Conservation (phyloP, 1,284 basidiomycete genomes). For the Puccinia hordei region DNA sequence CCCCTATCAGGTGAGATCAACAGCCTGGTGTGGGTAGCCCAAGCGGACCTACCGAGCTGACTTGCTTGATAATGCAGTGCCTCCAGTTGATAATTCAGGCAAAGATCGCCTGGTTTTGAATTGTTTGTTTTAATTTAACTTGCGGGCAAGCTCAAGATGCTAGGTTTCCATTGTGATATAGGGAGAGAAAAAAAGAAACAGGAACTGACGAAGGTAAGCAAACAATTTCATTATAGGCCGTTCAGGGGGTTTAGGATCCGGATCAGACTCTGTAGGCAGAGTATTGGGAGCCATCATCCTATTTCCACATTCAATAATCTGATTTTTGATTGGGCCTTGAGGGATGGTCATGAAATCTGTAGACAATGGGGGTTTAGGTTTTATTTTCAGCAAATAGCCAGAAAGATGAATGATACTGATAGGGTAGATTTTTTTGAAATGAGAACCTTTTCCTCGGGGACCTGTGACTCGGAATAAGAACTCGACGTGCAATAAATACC, state of each 20-base stretch:
- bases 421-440: not conserved
- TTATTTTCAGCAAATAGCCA: not conserved
- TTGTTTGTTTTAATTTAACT: slow-evolving; percentile 2
- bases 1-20: slow-evolving; percentile 28
- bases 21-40: slow-evolving; percentile 31
- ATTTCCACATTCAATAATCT: slow-evolving; percentile 44
- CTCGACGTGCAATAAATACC: slow-evolving; percentile 78
- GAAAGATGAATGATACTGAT: not conserved
- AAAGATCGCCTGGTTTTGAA: slow-evolving; percentile 32
- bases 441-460: slow-evolving; percentile 35
- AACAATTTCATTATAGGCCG: slow-evolving; percentile 49
- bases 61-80: slow-evolving; percentile 41
- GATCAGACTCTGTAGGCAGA: slow-evolving; percentile 16
- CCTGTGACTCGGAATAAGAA: slow-evolving; percentile 75
- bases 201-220: slow-evolving; percentile 46
- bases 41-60: slow-evolving; percentile 45
- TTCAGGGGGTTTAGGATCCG: slow-evolving; percentile 38
- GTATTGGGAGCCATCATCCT: slow-evolving; percentile 28
- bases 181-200: not conserved
- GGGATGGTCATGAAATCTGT: slow-evolving; percentile 34
- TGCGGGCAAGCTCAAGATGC: not conserved
- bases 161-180: not conserved
- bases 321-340: slow-evolving; percentile 26
- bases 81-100: slow-evolving; percentile 50
- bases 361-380: not conserved